Evolutionary conservation across 2,329 filamentous ascomycete genomes (phyloP), one percentile per base, ranked within the genome.

Genomic region (Alternaria gaisen): DNA sequence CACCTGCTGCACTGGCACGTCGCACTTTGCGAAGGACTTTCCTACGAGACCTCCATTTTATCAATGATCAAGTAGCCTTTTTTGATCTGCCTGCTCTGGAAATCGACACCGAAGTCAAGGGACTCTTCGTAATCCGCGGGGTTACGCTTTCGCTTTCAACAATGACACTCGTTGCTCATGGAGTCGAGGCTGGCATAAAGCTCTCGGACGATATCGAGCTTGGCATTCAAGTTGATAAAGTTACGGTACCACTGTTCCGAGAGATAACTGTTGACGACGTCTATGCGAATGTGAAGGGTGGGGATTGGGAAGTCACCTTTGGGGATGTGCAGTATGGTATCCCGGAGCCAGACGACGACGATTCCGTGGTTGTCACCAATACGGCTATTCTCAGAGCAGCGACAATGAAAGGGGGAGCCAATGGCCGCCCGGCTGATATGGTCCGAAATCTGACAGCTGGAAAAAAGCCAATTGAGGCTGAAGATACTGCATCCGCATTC

Each of bases 251-350:
- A 2, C 72, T 87, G 0, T 84, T 86, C 63, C 75, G 85, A 40
- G 74, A 79, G 5, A 83, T 86, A 34, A 79, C 82, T n/a, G 79
- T 86, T 34, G 81, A 81, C 5, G 82, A 86, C 61, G 82, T 85
- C 11, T 86, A 82, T 67, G 83, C 80, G n/a, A 86, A 85, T 67
- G 70, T 86, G 48, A 86, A 86, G 68, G 84, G 83, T 22, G 82
- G 82, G n/a, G 74, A 83, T 9, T 72, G 70, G 61, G 83, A 85
- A 69, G 84, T 85, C 78, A 84, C 80, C 0, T 84, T 85, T 66
- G 80, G 78, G 8, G 62, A 64, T 20, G 67, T 72, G 10, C 62
- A 61, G 3, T 72, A 72, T 43, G 70, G 70, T n/a, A 56, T 64
- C 22, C 70, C 77, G 72, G 56, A 75, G 72, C 42, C 63, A 41